These are phyloP conservation scores for Falciphora oryzae DNA, from an alignment of 2,329 filamentous ascomycete genomes.

Conservation along the genomic window DNA sequence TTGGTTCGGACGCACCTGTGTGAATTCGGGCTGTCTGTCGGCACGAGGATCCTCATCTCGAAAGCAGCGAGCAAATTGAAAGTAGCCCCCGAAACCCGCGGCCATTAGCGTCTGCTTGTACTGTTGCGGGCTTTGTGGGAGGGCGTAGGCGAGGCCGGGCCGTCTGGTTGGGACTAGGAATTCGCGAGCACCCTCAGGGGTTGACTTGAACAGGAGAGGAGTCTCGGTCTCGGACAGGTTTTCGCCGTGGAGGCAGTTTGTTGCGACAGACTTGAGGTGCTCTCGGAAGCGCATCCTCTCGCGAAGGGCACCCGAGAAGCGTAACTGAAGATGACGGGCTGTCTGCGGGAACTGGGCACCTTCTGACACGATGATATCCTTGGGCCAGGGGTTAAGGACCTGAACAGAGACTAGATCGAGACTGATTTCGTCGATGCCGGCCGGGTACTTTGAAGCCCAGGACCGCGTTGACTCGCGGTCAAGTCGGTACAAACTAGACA, in stretches of 20 bases:
- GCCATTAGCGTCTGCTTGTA: slow-evolving; percentile 99
- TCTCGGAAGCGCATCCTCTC: slow-evolving; percentile 67
- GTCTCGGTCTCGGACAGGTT: slow-evolving; percentile 81
- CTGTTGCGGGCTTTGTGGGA: slow-evolving; percentile 95
- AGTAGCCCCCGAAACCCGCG: slow-evolving; percentile 75
- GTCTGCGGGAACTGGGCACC: slow-evolving; percentile 69
- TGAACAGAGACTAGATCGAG: slow-evolving; percentile 57
- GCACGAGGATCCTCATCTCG: slow-evolving; percentile 89
- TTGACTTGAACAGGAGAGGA: slow-evolving; percentile 93
- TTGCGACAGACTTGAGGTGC: slow-evolving; percentile 43
- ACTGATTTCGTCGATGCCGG: slow-evolving; percentile 37
- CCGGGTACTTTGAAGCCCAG: slow-evolving; percentile 15
- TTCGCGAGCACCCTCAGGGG: slow-evolving; percentile 89
- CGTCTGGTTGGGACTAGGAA: slow-evolving; percentile 86
- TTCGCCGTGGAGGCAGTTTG: slow-evolving; percentile 31
- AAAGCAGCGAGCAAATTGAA: slow-evolving; percentile 91
- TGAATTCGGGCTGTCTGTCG: slow-evolving; percentile 94
- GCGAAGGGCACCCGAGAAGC: slow-evolving; percentile 63
- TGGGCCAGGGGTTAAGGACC: slow-evolving; percentile 66
- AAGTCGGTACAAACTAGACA: slow-evolving; percentile 18
- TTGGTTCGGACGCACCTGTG: slow-evolving; percentile 53
- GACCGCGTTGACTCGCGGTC: not conserved
- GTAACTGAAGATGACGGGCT: slow-evolving; percentile 77
- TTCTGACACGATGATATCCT: slow-evolving; percentile 69
- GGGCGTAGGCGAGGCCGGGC: slow-evolving; percentile 73